phyloP scores from a whole-genome alignment of 2,329 filamentous ascomycete genomes.

The Hymenotorrendiella dingleyae region DNA sequence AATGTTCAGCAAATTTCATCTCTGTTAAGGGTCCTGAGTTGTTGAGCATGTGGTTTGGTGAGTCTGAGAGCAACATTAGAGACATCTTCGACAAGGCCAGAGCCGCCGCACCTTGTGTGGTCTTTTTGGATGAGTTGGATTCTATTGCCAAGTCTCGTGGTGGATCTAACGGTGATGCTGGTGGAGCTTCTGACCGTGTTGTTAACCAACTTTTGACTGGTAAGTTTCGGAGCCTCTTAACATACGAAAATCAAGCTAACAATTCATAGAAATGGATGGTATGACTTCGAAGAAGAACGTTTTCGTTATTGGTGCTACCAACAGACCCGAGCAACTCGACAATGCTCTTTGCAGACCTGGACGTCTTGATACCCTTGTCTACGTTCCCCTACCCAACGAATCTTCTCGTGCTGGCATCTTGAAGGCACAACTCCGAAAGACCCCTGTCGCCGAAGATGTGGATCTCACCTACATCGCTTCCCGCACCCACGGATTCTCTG shows the following conservation, averaged over 20 bases:
- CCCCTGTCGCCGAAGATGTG: conserved; percentile 80
- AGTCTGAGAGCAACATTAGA: conserved; percentile 99
- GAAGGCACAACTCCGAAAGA: conserved; percentile 96
- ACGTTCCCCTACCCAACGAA: conserved; percentile 94
- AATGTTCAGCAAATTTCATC: conserved; percentile 99
- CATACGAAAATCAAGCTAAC: conserved; percentile 36
- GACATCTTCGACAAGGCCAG: conserved; percentile 99
- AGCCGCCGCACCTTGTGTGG: conserved; percentile 93
- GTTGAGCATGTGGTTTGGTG: conserved; percentile 99
- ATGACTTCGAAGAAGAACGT: conserved; percentile 99
- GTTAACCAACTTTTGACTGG: conserved; percentile 98
- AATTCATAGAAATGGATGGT: conserved; percentile 79
- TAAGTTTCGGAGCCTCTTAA: conserved; percentile 42
- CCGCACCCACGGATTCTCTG: conserved; percentile 98
- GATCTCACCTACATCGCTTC: conserved; percentile 87
- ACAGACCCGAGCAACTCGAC: conserved; percentile 97
- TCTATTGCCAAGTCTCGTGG: conserved; percentile 99
- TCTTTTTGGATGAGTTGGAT: conserved; percentile 97
- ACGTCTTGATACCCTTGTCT: conserved; percentile 97
- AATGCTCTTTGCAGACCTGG: conserved; percentile 96
- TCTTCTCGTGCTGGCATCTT: conserved; percentile 83
- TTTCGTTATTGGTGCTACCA: conserved; percentile 98
- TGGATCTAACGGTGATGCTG: conserved; percentile 90
- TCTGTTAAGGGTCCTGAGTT: conserved; percentile 98
- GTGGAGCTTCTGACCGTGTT: conserved; percentile 97